Conservation (phyloP, 129 eudicot species). For the Oenanthe sinensis region DNA sequence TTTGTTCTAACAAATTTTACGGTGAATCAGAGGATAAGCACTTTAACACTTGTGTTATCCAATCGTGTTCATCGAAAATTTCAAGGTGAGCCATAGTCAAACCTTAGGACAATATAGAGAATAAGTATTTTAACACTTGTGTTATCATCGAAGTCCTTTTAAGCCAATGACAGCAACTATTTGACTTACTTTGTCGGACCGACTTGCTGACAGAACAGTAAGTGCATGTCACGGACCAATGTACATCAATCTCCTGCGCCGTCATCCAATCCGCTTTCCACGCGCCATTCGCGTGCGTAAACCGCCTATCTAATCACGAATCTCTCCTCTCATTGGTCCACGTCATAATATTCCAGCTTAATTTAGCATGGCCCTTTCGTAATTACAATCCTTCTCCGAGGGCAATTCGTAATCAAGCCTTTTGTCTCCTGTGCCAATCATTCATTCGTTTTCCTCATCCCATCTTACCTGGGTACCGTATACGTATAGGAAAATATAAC, state of each 20-base stretch:
- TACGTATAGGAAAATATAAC: not conserved
- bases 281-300: not conserved
- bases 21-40: too few species aligned
- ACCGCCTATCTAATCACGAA: not conserved
- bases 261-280: not conserved
- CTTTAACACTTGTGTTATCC: too few species aligned
- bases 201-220: not conserved
- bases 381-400: not conserved
- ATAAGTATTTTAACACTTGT: too few species aligned
- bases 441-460: constrained; percentile 1
- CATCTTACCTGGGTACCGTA: not conserved
- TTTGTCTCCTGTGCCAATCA: constrained; percentile 2
- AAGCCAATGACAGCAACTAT: not conserved
- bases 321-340: constrained; percentile 4
- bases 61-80: too few species aligned
- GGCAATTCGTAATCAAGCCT: not conserved
- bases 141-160: not conserved
- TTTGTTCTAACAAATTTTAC: too few species aligned
- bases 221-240: constrained; percentile 2
- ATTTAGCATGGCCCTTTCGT: not conserved
- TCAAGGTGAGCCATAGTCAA: too few species aligned
- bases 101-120: too few species aligned
- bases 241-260: not conserved
- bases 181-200: not conserved
- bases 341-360: not conserved